These are phyloP conservation scores for Calonectria crousiana DNA, from an alignment of 2,329 filamentous ascomycete species.

Conservation along the genomic window DNA sequence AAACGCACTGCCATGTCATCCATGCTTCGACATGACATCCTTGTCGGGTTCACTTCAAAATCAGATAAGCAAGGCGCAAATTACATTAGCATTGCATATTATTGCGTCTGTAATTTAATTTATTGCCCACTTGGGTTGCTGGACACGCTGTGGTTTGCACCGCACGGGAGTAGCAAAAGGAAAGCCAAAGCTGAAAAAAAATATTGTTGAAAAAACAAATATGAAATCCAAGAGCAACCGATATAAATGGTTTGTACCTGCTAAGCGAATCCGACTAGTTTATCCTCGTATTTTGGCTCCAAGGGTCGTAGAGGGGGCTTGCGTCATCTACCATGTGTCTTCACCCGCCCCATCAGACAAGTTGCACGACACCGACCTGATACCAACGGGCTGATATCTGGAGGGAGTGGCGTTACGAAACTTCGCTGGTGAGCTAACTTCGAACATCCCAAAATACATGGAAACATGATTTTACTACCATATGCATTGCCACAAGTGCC, in stretches of 20 bases:
- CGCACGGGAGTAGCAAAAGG: neutral
- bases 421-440: neutral
- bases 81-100: neutral
- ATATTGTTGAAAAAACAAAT: neutral
- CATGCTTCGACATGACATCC: neutral
- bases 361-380: neutral
- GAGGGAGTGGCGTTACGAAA: neutral
- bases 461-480: neutral
- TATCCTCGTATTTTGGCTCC: neutral
- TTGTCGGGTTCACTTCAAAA: neutral
- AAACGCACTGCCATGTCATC: conserved; percentile 1
- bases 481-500: neutral
- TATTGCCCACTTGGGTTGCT: neutral
- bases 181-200: neutral
- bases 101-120: neutral
- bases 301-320: neutral
- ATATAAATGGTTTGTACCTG: neutral
- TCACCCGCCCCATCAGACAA: neutral
- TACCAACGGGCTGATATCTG: neutral
- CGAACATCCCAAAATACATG: neutral
- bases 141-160: neutral
- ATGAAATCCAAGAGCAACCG: neutral
- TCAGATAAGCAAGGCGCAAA: neutral
- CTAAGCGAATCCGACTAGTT: neutral
- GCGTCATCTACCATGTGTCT: neutral